Base-by-base conservation (phyloP, 1,284 basidiomycete species). In the Austroboletus niveus region DNA sequence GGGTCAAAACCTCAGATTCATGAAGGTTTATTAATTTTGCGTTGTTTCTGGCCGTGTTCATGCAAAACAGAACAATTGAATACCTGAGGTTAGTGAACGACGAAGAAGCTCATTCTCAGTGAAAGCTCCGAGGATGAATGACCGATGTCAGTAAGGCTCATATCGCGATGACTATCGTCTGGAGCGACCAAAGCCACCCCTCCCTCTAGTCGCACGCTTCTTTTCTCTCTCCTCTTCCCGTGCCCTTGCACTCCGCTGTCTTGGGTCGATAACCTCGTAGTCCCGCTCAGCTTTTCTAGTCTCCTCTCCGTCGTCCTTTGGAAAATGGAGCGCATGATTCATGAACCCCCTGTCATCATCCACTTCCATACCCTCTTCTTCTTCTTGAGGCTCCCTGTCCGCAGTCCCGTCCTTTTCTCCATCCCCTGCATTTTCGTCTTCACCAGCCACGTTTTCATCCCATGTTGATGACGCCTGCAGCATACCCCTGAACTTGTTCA, bases 201-300 rank as follows among this genome's bases (percentile, higher is more conserved):
- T 68, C 15, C 55, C 64, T 35, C 49, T 64, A 8, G 57, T 75
- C 50, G 68, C 64, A 40, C 74, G 74, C 59, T 82, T 88, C 60
- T 82, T 72, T 54, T 87, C 85, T 59, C 75, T 75, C 61, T 89
- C 88, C 62, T 91, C 88, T 62, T 89, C 85, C 60, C 74, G 80
- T 27, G 89, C 89, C 42, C 80, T 73, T 17, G 85, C 87, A 43
- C 82, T 76, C 48, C 89, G 71, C 50, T 80, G 77, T 56, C 89
- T 71, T 0, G 89, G 89, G 65, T 92, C 89, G 61, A 92, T 92
- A 44, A 95, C 92, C 66, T 93, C 89, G 62, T 94, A 95, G 59
- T 95, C 92, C 45, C 90, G 76, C 68, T 94, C 90, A 0, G 92
- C 92, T 66, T 94, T 87, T 52, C 75, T 69, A 15, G 79, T 81